A percentile compares a stretch with the other conserved stretches of the same genome.
Evolutionary conservation across 108 stramenopile genomes (phyloP).

Genomic region (Cyclotella atomus): DNA sequence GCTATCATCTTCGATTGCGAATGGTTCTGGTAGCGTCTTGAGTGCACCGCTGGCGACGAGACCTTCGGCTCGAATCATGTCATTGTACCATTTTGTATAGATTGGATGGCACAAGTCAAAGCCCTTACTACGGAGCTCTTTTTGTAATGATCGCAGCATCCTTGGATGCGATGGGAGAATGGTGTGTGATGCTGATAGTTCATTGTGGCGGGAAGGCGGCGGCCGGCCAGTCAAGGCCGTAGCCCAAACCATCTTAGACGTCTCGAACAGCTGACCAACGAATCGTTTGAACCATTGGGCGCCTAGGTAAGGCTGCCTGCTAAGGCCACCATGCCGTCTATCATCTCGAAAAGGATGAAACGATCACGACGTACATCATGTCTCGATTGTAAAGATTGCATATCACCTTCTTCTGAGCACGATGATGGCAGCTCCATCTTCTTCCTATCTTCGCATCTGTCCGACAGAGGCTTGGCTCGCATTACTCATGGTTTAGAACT

Average conservation of each 20-base stretch:
- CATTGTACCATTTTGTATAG: constrained; percentile 52
- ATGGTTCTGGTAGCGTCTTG: constrained; percentile 39
- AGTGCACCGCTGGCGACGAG: constrained; percentile 47
- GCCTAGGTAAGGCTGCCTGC: too few species aligned
- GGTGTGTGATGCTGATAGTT: too few species aligned
- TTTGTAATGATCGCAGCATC: constrained; percentile 2
- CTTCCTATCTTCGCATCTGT: neutral
- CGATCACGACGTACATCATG: neutral
- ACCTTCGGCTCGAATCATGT: constrained; percentile 48
- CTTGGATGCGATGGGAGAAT: neutral
- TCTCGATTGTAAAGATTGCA: neutral
- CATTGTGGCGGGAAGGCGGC: too few species aligned
- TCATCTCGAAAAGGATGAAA: neutral
- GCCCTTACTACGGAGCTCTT: neutral
- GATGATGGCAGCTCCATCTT: neutral
- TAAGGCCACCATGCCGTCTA: neutral
- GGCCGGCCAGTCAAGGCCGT: too few species aligned
- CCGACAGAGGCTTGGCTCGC: neutral
- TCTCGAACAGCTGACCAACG: too few species aligned
- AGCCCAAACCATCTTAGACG: too few species aligned
- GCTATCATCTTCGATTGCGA: constrained; percentile 5
- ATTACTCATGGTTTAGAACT: neutral
- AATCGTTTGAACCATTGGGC: too few species aligned
- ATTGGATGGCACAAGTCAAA: constrained; percentile 54
- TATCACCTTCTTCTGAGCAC: neutral